Percentiles rank a stretch among this genome's conserved stretches.
phyloP scores from a whole-genome alignment of 2,329 filamentous ascomycete genomes.

The Coleophoma crateriformis region DNA sequence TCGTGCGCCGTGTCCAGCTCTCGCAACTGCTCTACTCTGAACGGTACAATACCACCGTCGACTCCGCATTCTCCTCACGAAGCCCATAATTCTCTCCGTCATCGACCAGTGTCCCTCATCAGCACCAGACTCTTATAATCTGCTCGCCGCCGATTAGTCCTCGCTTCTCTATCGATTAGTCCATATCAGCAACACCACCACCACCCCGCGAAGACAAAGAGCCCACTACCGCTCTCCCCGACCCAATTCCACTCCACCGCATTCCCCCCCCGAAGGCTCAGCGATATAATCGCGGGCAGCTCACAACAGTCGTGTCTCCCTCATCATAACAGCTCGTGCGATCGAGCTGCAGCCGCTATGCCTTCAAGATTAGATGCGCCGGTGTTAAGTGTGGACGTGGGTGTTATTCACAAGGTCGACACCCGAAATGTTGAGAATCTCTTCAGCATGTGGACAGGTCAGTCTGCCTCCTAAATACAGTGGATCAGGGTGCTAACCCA shows the following conservation, averaged over 20 bases:
- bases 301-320: slow-evolving; percentile 19
- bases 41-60: not conserved
- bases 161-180: too few relatives aligned
- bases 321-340: slow-evolving; percentile 19
- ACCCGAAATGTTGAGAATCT: slow-evolving; percentile 88
- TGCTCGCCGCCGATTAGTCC: not conserved
- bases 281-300: slow-evolving; percentile 24
- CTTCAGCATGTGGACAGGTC: slow-evolving; percentile 96
- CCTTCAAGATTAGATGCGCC: slow-evolving; percentile 77
- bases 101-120: not conserved
- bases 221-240: not conserved
- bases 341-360: slow-evolving; percentile 48
- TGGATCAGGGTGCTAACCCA: not conserved
- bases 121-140: not conserved
- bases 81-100: not conserved
- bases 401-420: slow-evolving; percentile 91
- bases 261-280: slow-evolving; percentile 6
- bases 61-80: not conserved
- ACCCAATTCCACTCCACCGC: not conserved
- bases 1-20: too few relatives aligned
- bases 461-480: slow-evolving; percentile 28
- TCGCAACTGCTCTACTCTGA: not conserved
- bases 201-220: not conserved
- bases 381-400: slow-evolving; percentile 86
- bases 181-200: not conserved